These are phyloP conservation scores for Penicillium sp. DNA, from an alignment of 2,329 filamentous ascomycete genomes.

Conservation along the genomic window DNA sequence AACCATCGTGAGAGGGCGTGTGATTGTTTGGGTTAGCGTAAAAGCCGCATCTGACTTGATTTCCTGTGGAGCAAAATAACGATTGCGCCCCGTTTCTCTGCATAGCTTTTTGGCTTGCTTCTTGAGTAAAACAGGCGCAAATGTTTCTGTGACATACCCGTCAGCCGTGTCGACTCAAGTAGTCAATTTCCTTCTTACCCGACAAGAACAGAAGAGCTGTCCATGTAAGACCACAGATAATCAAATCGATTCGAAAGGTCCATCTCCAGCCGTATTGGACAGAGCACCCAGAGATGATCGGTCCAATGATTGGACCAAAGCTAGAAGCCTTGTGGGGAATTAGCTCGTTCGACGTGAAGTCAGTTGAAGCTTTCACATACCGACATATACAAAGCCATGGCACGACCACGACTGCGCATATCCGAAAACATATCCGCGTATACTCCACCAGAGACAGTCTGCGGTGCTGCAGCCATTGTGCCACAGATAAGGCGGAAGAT, in stretches of 20 bases:
- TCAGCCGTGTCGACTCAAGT: not conserved
- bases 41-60: conserved; percentile 51
- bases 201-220: conserved; percentile 65
- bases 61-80: conserved; percentile 63
- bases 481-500: conserved; percentile 51
- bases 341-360: not conserved
- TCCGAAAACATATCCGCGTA: conserved; percentile 52
- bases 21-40: conserved; percentile 59
- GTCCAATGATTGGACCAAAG: conserved; percentile 48
- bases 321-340: conserved; percentile 36
- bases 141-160: conserved; percentile 54
- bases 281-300: conserved; percentile 51
- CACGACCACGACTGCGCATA: conserved; percentile 41
- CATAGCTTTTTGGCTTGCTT: conserved; percentile 61
- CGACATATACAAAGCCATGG: conserved; percentile 49
- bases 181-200: conserved; percentile 20
- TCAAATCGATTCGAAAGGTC: conserved; percentile 63
- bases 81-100: conserved; percentile 56
- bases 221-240: conserved; percentile 64
- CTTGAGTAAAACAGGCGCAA: conserved; percentile 61
- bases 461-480: conserved; percentile 46
- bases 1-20: conserved; percentile 73
- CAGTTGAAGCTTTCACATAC: conserved; percentile 24
- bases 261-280: conserved; percentile 50
- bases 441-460: conserved; percentile 50